Evolutionary conservation across 345 rosid genomes (phyloP), one percentile per base, ranked within the genome.

Genomic region (Clausena lansium): DNA sequence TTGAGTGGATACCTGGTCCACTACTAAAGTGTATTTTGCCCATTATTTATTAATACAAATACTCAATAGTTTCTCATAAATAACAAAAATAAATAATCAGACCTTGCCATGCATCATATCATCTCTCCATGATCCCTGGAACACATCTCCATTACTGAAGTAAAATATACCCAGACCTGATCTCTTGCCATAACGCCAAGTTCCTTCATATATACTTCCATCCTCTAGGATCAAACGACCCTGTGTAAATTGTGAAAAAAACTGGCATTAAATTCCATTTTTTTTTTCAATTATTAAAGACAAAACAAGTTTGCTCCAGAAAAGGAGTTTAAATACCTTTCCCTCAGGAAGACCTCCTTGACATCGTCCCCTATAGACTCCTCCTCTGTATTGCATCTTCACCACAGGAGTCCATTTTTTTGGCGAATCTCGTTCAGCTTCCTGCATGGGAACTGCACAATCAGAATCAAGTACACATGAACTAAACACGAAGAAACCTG

Each of bases 261-360:
- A 76, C 28, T 60, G 57, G 38, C 30, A 39, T 76, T 64, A 63
- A 35, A 63, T 33, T 70, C 62, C 52, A 30, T 36, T 65, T 81
- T 47, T 11, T 45, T 45, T 0, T 41, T 41, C 2, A 3, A 45
- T 14, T 57, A 71, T 63, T 33, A 47, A 8, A 25, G 32, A 67
- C 33, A 27, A 45, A 78, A 65, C 25, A 80, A 67, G 65, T 30
- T 66, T 78, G 59, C 36, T 74, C 69, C 70, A 78, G 10, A 69
- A 79, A 73, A 9, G 10, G 24, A 38, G 76, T 70, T 82, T 77
- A 33, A 60, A 45, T 86, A 96, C 99, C 97, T 96, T 96, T 84
- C 98, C 99, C 86, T 96, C 98, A 47, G 99, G 99, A 83, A 96
- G 98, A 80, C 99, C 99, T 65, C 98, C 98, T 84, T 91, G 99